Base-by-base conservation (phyloP, 331 rosid species). In the Stylosanthes scabra region DNA sequence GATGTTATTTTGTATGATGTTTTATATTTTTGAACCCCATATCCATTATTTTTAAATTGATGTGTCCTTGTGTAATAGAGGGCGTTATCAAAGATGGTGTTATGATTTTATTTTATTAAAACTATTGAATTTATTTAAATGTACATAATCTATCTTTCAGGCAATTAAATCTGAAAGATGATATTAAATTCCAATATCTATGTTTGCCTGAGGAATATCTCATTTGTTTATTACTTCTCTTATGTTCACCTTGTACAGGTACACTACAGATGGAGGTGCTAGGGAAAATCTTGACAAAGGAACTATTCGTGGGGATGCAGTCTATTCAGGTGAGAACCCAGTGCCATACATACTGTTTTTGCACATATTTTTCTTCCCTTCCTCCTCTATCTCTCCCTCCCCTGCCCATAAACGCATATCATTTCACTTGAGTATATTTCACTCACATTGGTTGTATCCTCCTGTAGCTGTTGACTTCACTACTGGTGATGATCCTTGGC, bases 241-340 rank as follows among this genome's bases (percentile, higher is more conserved):
- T 70, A 44, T 76, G 51, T 64, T 68, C 72, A 71, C 61, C 68
- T 51, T 52, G 56, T 78, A 60, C 80, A 93, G 98, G 82, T 93
- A 93, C 81, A 93, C 98, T 57, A 93, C 97, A 78, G 97, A 93
- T 83, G 98, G 98, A 81, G 98, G 97, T 31, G 14, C 88, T 7
- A 86, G 87, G 86, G 96, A 91, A 66, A 78, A 75, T 74, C 96
- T 94, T 55, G 83, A 88, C 75, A 91, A 88, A 84, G 98, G 98
- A 83, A 89, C 98, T 54, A 91, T 91, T 67, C 91, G 76, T n/a
- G 98, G 96, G 74, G 94, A 88, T 78, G 71, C 81, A 65, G 87
- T 94, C 44, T 89, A 79, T 85, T 89, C 98, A 51, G 97, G 97
- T 94, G 79, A 79, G 59, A 51, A 68, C 79, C 69, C 70, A 16